These are phyloP conservation scores for Gaultheria prostrata DNA, from an alignment of 148 eudicot genomes.

Conservation along the genomic window DNA sequence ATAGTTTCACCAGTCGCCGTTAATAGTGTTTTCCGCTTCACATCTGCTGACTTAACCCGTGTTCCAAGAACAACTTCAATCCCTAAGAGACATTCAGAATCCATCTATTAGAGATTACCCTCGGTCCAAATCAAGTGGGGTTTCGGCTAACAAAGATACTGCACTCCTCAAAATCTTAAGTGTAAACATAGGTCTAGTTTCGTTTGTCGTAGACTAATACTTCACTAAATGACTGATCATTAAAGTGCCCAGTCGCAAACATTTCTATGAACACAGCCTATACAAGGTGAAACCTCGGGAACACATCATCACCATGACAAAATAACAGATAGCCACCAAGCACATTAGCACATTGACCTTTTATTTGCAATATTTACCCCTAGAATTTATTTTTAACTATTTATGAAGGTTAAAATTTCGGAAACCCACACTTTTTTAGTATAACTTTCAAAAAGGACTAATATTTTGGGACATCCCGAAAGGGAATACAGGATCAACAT, in stretches of 20 bases:
- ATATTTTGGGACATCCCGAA: too few species aligned
- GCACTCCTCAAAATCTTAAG: background rate
- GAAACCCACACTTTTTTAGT: too few species aligned
- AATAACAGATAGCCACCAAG: background rate
- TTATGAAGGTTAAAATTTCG: too few species aligned
- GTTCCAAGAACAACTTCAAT: slow-evolving; percentile 96
- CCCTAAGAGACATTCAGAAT: slow-evolving; percentile 39
- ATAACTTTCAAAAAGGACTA: too few species aligned
- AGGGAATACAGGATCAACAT: too few species aligned
- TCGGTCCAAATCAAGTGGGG: background rate
- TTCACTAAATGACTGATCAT: slow-evolving; percentile 9
- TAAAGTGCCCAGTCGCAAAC: background rate
- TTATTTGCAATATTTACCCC: too few species aligned
- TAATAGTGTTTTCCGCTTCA: slow-evolving; percentile 80
- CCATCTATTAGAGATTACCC: slow-evolving; percentile 7
- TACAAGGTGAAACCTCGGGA: too few species aligned
- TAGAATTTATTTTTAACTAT: too few species aligned
- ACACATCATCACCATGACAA: background rate
- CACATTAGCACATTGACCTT: background rate
- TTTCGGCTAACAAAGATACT: background rate
- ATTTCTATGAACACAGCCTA: background rate
- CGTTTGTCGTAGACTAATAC: background rate
- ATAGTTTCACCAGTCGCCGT: slow-evolving; percentile 96
- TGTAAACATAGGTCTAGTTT: background rate
- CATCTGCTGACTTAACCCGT: slow-evolving; percentile 84